Percentiles rank a stretch among this genome's conserved stretches.
Conservation (phyloP, 2,329 filamentous ascomycete species). For the Metarhizium brunneum region DNA sequence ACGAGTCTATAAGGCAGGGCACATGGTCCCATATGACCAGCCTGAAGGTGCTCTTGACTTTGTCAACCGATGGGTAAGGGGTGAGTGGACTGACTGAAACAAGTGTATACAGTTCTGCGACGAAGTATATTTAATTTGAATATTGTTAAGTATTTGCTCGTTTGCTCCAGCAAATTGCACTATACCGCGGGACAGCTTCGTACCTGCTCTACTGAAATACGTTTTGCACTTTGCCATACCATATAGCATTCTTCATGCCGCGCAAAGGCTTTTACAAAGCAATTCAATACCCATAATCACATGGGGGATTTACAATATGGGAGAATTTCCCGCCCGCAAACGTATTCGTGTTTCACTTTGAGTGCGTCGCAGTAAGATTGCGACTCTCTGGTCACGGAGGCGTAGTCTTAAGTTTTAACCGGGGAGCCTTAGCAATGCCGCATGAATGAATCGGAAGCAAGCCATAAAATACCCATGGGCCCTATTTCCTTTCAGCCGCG, state of each 20-base stretch:
- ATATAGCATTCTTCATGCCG: not conserved
- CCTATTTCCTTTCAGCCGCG: no score
- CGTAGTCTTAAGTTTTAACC: no score
- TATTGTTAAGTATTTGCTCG: no score
- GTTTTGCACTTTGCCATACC: no score
- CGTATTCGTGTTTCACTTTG: not conserved
- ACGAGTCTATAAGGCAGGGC: conserved; percentile 76
- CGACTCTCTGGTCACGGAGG: conserved; percentile 12
- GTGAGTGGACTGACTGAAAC: conserved; percentile 55
- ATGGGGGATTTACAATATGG: not conserved
- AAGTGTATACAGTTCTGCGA: no score
- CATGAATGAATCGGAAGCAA: no score
- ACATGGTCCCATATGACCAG: conserved; percentile 96
- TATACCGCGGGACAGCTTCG: no score
- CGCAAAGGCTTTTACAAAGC: not conserved
- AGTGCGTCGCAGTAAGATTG: conserved; percentile 22
- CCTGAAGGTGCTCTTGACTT: conserved; percentile 82
- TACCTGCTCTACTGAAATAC: no score
- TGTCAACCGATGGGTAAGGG: conserved; percentile 84
- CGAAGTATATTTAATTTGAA: no score
- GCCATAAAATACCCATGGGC: no score
- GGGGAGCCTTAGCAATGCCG: no score
- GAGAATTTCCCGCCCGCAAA: not conserved
- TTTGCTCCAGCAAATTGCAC: no score
- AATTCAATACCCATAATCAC: not conserved